These are phyloP conservation scores for Lasiodiplodia sp. DNA, from an alignment of 2,329 filamentous ascomycete genomes.

Conservation along the genomic window DNA sequence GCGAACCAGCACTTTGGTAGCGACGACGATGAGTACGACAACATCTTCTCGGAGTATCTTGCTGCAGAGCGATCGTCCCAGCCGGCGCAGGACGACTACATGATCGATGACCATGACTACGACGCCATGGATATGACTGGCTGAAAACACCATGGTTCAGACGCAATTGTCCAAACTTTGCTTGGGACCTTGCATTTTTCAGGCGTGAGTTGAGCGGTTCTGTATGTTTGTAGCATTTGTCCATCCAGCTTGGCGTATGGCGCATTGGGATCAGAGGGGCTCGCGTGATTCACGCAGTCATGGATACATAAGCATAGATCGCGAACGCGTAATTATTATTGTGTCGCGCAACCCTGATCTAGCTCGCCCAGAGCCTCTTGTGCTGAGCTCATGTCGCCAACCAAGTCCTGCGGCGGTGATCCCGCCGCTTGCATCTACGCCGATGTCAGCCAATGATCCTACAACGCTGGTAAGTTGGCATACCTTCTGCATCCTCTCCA, in stretches of 20 bases:
- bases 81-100: conserved; percentile 35
- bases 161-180: background rate
- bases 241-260: background rate
- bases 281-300: background rate
- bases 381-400: conserved; percentile 86
- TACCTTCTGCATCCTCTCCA: conserved; percentile 97
- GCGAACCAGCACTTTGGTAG: conserved; percentile 52
- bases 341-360: conserved; percentile 68
- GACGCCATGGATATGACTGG: conserved; percentile 49
- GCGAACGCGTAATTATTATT: conserved; percentile 50
- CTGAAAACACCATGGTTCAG: background rate
- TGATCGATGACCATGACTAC: conserved; percentile 32
- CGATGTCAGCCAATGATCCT: conserved; percentile 30
- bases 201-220: background rate
- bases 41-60: conserved; percentile 66
- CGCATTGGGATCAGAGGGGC: conserved; percentile 3
- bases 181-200: background rate
- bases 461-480: conserved; percentile 41
- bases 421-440: conserved; percentile 94
- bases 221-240: conserved; percentile 17
- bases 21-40: conserved; percentile 65
- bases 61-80: conserved; percentile 44
- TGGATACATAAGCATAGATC: conserved; percentile 16
- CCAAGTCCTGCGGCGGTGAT: conserved; percentile 86
- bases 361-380: conserved; percentile 70